Percentiles rank a stretch among this genome's conserved stretches.
Evolutionary conservation across 2,329 filamentous ascomycete genomes (phyloP).

Genomic region (Phyllosticta citriasiana): DNA sequence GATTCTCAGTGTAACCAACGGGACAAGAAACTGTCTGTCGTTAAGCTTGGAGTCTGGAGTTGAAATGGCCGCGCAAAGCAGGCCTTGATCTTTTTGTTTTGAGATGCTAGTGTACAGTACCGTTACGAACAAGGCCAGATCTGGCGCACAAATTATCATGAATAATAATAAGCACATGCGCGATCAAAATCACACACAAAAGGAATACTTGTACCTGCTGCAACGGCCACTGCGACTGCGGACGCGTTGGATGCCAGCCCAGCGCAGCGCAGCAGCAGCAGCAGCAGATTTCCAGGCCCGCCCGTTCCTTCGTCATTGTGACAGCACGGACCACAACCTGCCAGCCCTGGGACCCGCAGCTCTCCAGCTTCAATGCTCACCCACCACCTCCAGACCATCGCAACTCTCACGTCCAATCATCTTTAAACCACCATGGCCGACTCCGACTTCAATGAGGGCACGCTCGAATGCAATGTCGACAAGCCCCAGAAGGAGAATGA

Average conservation of each 20-base stretch:
- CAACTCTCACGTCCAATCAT: not conserved
- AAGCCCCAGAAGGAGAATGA: slow-evolving; percentile 90
- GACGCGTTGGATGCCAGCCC: no score
- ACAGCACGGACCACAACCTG: slow-evolving; percentile 9
- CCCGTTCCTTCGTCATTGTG: slow-evolving; percentile 5
- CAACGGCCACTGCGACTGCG: no score
- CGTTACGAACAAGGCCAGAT: not conserved
- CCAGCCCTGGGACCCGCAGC: slow-evolving; percentile 9
- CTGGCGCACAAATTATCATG: not conserved
- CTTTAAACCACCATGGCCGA: slow-evolving; percentile 9
- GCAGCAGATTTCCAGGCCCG: not conserved
- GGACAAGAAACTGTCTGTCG: not conserved
- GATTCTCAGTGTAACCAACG: slow-evolving; percentile 45
- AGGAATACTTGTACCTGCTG: no score
- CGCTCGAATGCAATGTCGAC: slow-evolving; percentile 72
- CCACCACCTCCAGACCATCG: not conserved
- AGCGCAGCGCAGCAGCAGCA: no score
- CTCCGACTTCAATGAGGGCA: slow-evolving; percentile 43
- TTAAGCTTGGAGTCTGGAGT: not conserved
- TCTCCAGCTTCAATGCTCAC: slow-evolving; percentile 5
- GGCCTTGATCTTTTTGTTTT: not conserved
- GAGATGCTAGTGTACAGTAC: not conserved
- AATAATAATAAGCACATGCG: not conserved
- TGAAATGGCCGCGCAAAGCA: not conserved
- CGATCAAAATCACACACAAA: not conserved